Base-by-base conservation (phyloP, 2,329 filamentous ascomycete genomes). In the Trichoderma brevicompactum region DNA sequence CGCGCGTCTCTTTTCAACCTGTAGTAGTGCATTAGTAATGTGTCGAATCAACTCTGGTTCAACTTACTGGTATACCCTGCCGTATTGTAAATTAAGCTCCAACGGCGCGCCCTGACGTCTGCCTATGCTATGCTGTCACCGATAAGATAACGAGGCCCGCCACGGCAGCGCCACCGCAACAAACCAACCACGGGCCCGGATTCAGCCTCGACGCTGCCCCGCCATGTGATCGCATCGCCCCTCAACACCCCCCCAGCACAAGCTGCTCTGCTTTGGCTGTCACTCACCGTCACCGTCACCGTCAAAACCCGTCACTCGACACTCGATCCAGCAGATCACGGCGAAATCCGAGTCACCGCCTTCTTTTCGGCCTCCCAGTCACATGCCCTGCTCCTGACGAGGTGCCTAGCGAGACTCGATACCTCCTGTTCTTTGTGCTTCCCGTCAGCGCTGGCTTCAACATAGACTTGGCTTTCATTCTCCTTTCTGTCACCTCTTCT, bases 211-310 rank as follows among this genome's bases (percentile, higher is more conserved):
- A 67, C 68, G 23, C 67, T 65, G 54, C 65, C 60, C 68, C 68
- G 66, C 69, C 74, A 74, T 75, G 74, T 75, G 74, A 75, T 74
- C 68, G 72, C 62, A 65, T 72, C 69, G 69, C 61, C 70, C 34
- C 54, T 46, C 56, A 61, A 64, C 59, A n/a, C n/a, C n/a, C 62
- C 62, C 50, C 34, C 58, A 19, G n/a, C 15, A 3, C n/a, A 19
- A 15, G n/a, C n/a, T n/a, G n/a, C n/a, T n/a, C 34, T 41, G 40
- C 49, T 46, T 66, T 60, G 63, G 5, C 34, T 40, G 50, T 64
- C 58, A 36, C 43, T 32, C 34, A 54, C 41, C 66, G 41, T 67
- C 48, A 66, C 68, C 36, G 23, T 28, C 23, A n/a, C n/a, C n/a
- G n/a, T n/a, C n/a, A n/a, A n/a, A 28, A 28, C 23, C 23, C 23